phyloP scores from a whole-genome alignment of 345 rosid genomes.

The Populus deltoides region DNA sequence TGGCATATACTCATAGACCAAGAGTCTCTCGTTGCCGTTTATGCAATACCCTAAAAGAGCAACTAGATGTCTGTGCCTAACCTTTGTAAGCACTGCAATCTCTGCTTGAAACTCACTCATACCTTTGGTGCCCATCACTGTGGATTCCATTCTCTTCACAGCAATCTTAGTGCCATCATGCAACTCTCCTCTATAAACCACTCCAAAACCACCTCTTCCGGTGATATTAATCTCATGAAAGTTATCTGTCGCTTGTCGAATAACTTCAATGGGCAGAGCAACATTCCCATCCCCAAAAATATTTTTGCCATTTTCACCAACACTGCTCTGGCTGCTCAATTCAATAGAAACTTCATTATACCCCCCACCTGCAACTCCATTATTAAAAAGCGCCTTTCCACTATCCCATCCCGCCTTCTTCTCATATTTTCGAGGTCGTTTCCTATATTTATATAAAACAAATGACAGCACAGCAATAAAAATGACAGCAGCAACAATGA shows the following conservation, averaged over 20 bases:
- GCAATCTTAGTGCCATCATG: slow-evolving; percentile 28
- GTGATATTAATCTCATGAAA: slow-evolving; percentile 20
- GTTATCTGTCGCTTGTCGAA: slow-evolving; percentile 22
- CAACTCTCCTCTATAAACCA: slow-evolving; percentile 23
- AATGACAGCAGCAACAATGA: slow-evolving; percentile 12
- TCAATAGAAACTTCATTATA: slow-evolving; percentile 2
- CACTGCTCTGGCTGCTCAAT: slow-evolving; percentile 7
- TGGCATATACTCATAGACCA: slow-evolving; percentile 31
- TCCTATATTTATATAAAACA: slow-evolving; percentile 16
- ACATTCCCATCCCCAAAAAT: slow-evolving; percentile 26
- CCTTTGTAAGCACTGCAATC: slow-evolving; percentile 25
- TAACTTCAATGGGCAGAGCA: slow-evolving; percentile 22
- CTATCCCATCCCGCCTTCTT: neutral
- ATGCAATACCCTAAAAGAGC: slow-evolving; percentile 23
- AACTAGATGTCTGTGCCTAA: slow-evolving; percentile 29
- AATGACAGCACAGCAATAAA: slow-evolving; percentile 11
- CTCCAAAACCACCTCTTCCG: slow-evolving; percentile 31
- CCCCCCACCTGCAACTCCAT: slow-evolving; percentile 4
- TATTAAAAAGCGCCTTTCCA: neutral
- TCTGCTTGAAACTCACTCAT: slow-evolving; percentile 25
- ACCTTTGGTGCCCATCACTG: slow-evolving; percentile 21
- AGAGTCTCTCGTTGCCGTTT: slow-evolving; percentile 20
- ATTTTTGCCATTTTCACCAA: slow-evolving; percentile 11
- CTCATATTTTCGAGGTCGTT: slow-evolving; percentile 4
- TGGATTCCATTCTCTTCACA: slow-evolving; percentile 31